Percentiles rank a stretch among this genome's conserved stretches.
Conservation (phyloP, 2,329 filamentous ascomycete species). For the Helotiales sp. region DNA sequence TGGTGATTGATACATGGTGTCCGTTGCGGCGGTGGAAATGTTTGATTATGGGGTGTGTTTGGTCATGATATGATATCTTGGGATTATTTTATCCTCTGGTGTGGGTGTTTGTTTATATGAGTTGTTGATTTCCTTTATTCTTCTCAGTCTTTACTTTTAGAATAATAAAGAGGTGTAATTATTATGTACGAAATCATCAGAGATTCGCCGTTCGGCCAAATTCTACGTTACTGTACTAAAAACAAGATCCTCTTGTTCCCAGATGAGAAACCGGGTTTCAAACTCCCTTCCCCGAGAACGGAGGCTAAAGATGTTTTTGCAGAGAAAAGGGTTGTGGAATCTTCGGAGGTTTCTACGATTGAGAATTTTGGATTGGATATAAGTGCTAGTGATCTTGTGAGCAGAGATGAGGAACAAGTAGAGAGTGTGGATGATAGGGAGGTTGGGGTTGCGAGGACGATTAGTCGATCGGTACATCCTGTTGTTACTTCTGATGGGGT, state of each 20-base stretch:
- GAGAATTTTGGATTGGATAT: neutral
- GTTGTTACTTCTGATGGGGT: slow-evolving; percentile 2
- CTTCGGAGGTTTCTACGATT: neutral
- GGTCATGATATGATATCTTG: too few relatives aligned
- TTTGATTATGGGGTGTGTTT: too few relatives aligned
- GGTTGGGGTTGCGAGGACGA: neutral
- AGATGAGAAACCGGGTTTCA: slow-evolving; percentile 1
- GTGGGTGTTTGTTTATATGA: neutral
- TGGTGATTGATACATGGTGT: too few relatives aligned
- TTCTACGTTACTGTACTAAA: neutral
- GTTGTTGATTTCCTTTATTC: neutral
- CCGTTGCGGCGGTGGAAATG: too few relatives aligned
- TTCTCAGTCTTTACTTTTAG: neutral
- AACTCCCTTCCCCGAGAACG: neutral
- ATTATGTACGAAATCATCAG: neutral
- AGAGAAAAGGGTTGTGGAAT: neutral
- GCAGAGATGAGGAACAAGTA: neutral
- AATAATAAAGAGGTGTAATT: neutral
- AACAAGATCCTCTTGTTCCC: neutral
- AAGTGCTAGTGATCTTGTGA: neutral
- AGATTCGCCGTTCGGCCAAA: neutral
- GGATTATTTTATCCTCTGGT: too few relatives aligned
- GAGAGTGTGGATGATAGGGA: neutral
- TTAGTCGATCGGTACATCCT: slow-evolving; percentile 1
- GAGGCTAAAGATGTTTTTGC: neutral